Evolutionary conservation across 768 basidiomycete genomes (phyloP).

Genomic region (Leccinum pellstonianum): DNA sequence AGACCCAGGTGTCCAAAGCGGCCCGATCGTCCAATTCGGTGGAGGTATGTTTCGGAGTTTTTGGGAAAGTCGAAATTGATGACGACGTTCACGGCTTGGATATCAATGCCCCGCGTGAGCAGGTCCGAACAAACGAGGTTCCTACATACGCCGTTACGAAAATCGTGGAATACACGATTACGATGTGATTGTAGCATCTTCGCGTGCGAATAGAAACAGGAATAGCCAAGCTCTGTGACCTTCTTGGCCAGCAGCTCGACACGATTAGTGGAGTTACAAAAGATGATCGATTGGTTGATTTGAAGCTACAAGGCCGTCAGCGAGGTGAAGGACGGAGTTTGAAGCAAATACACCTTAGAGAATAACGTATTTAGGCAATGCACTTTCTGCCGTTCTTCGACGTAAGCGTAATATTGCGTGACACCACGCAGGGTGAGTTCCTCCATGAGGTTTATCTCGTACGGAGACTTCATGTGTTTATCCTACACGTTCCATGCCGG

Average conservation of each 20-base stretch:
- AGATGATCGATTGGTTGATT: constrained; percentile 99
- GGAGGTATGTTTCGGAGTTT: constrained; percentile 98
- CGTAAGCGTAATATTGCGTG: constrained; percentile 99
- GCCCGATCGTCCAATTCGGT: constrained; percentile 96
- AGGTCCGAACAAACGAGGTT: constrained; percentile 98
- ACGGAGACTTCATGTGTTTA: constrained; percentile 93
- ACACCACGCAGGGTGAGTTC: constrained; percentile 98
- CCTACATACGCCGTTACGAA: constrained; percentile 96
- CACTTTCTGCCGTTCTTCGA: constrained; percentile 98
- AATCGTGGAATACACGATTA: constrained; percentile 99
- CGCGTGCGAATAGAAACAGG: constrained; percentile 99
- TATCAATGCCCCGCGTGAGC: constrained; percentile 98
- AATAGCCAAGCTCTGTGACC: constrained; percentile 98
- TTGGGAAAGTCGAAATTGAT: constrained; percentile 99
- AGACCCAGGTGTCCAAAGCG: constrained; percentile 96
- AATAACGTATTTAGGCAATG: constrained; percentile 99
- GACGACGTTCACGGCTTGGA: constrained; percentile 99
- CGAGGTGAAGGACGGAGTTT: background rate
- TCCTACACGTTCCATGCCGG: constrained; percentile 50
- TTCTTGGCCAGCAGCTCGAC: constrained; percentile 99
- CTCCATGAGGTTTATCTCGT: constrained; percentile 99
- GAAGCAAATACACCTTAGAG: constrained; percentile 67
- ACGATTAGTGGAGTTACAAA: constrained; percentile 99
- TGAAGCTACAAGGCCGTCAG: constrained; percentile 63
- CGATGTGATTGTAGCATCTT: constrained; percentile 99